Conservation (phyloP, 352 stramenopile genomes). For the Phytophthora parvispora region DNA sequence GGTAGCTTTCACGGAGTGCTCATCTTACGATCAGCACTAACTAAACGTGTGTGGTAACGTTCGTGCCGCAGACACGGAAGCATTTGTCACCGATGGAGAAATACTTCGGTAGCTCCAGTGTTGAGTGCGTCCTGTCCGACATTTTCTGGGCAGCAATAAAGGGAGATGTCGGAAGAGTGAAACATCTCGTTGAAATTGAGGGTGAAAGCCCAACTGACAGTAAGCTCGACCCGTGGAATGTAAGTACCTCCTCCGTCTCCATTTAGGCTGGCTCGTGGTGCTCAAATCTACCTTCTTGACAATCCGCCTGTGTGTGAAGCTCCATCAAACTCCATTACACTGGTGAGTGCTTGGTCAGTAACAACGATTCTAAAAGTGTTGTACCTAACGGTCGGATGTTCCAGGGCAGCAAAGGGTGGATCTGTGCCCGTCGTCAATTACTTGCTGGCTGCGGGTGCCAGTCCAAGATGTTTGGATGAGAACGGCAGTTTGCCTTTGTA, state of each 20-base stretch:
- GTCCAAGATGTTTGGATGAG: constrained; percentile 62
- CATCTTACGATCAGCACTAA: no score
- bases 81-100: constrained; percentile 68
- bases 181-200: constrained; percentile 72
- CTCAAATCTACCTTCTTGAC: no score
- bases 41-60: no score
- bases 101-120: constrained; percentile 61
- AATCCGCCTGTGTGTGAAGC: no score
- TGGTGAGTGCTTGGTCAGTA: constrained; percentile 49
- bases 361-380: background rate
- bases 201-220: constrained; percentile 50
- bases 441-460: constrained; percentile 59
- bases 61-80: constrained; percentile 38
- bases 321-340: constrained; percentile 78
- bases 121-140: constrained; percentile 69
- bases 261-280: no score
- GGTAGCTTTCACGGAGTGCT: constrained; percentile 9
- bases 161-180: constrained; percentile 63
- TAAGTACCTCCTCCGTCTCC: constrained; percentile 7
- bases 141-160: constrained; percentile 81
- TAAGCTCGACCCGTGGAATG: constrained; percentile 76
- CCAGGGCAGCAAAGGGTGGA: constrained; percentile 79
- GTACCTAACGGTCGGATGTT: background rate
- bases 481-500: constrained; percentile 81
- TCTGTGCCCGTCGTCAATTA: constrained; percentile 59